phyloP scores from a whole-genome alignment of 2,329 filamentous ascomycete species.

The Paecilomyces variotii region DNA sequence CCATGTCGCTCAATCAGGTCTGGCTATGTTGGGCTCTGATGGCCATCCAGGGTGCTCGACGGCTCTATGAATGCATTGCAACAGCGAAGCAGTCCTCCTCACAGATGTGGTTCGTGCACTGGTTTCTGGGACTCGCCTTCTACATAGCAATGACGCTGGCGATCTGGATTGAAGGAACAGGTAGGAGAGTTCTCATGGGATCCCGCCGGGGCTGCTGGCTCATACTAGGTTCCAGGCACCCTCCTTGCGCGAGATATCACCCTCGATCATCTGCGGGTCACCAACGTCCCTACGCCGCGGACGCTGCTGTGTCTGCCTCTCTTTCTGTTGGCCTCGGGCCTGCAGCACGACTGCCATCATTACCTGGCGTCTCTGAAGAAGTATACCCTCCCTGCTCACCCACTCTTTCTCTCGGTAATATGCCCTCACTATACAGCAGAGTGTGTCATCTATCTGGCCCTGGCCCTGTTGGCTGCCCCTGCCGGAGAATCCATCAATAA shows the following conservation, averaged over 20 bases:
- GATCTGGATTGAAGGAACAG: constrained; percentile 74
- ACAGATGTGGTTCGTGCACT: constrained; percentile 80
- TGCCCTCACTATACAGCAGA: constrained; percentile 92
- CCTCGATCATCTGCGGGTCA: constrained; percentile 28
- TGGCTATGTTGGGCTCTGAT: constrained; percentile 64
- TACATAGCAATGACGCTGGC: constrained; percentile 67
- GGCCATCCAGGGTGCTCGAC: constrained; percentile 63
- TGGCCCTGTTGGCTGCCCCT: constrained; percentile 68
- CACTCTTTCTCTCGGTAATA: constrained; percentile 63
- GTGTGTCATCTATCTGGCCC: constrained; percentile 71
- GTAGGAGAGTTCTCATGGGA: constrained; percentile 40
- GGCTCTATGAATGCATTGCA: constrained; percentile 65
- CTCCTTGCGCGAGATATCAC: constrained; percentile 26
- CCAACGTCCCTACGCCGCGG: constrained; percentile 40
- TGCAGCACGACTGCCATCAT: constrained; percentile 67
- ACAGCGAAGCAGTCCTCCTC: constrained; percentile 61
- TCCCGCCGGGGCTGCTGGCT: not conserved
- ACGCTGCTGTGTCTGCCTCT: constrained; percentile 50
- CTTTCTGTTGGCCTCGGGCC: constrained; percentile 61
- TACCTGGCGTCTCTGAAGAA: constrained; percentile 65
- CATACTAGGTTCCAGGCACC: constrained; percentile 14
- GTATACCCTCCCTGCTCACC: constrained; percentile 71
- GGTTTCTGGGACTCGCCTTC: constrained; percentile 67
- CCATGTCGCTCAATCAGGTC: constrained; percentile 57
- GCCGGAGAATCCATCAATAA: constrained; percentile 57